Percentiles rank a stretch among this genome's conserved stretches.
phyloP scores from a whole-genome alignment of 2,329 filamentous ascomycete genomes.

The Ceratocystis cacaofunesta region DNA sequence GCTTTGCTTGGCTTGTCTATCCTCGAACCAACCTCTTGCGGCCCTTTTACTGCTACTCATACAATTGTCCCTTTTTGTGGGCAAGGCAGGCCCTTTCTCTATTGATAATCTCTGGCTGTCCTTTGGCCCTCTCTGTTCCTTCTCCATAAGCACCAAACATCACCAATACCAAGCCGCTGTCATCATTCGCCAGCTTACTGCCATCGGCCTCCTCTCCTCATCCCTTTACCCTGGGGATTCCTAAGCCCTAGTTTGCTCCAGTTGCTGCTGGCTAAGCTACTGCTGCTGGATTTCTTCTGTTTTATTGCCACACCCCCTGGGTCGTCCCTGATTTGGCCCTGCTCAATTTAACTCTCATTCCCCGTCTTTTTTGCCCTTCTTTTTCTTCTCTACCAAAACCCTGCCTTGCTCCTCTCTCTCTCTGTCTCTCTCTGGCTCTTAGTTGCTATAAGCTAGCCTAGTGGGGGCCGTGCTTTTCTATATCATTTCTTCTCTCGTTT shows the following conservation, averaged over 20 bases:
- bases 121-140: too few species aligned
- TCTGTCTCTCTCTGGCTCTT: not conserved
- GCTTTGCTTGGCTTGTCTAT: too few species aligned
- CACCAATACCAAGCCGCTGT: not conserved
- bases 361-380: constrained; percentile 9
- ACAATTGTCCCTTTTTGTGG: too few species aligned
- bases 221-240: not conserved
- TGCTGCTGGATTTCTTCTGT: not conserved
- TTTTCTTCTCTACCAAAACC: constrained; percentile 7
- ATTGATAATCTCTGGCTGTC: too few species aligned
- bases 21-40: too few species aligned
- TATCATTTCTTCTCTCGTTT: constrained; percentile 2
- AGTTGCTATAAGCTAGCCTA: too few species aligned
- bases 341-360: constrained; percentile 8
- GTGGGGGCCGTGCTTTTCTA: not conserved
- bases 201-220: not conserved
- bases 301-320: not conserved
- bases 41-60: too few species aligned
- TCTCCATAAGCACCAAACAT: not conserved
- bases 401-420: not conserved
- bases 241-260: not conserved
- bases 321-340: constrained; percentile 9
- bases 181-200: not conserved
- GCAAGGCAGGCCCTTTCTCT: too few species aligned
- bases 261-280: not conserved